phyloP scores from a whole-genome alignment of 805 yeast genomes.

The Wickerhamomyces ciferrii region DNA sequence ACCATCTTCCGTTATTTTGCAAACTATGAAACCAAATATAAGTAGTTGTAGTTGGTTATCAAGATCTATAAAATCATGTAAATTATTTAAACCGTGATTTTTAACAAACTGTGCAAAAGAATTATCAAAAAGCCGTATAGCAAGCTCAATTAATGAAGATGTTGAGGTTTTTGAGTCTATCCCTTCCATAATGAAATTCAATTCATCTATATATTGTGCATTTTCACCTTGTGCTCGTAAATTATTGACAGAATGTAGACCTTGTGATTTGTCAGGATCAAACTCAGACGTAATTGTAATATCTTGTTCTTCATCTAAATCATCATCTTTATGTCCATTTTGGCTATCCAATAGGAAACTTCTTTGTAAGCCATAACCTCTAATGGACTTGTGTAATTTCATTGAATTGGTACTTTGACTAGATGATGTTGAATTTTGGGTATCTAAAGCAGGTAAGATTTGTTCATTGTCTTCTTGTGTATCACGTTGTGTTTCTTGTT shows the following conservation, averaged over 20 bases:
- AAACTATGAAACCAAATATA: constrained; percentile 12
- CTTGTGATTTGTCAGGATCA: constrained; percentile 2
- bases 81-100: constrained; percentile 8
- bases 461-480: neutral
- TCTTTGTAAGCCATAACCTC: constrained; percentile 25
- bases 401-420: neutral
- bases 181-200: constrained; percentile 26
- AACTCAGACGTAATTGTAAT: constrained; percentile 7
- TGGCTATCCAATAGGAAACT: constrained; percentile 17
- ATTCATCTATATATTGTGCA: constrained; percentile 28
- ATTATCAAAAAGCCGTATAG: constrained; percentile 16
- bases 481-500: neutral
- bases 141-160: constrained; percentile 20
- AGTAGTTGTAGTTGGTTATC: constrained; percentile 2
- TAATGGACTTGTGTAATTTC: constrained; percentile 5
- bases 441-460: neutral
- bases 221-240: constrained; percentile 30
- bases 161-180: constrained; percentile 12
- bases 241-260: constrained; percentile 20
- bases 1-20: constrained; percentile 7
- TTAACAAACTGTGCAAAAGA: constrained; percentile 14
- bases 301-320: constrained; percentile 8
- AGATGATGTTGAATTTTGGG: neutral
- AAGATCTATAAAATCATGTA: constrained; percentile 3
- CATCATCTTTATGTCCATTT: constrained; percentile 6